Conservation (phyloP, 257 asterid genomes). For the Echium plantagineum region DNA sequence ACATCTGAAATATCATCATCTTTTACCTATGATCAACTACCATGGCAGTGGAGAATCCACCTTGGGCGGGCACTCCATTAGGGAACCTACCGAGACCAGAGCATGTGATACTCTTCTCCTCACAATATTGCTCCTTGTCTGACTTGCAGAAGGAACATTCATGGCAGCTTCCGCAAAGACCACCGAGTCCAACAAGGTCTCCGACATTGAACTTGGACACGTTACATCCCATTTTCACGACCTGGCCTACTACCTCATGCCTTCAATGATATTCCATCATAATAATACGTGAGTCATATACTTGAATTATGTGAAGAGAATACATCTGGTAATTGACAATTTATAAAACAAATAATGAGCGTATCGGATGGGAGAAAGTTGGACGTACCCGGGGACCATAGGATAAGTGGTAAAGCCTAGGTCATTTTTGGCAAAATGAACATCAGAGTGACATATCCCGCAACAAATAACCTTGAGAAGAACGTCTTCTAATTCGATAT, state of each 20-base stretch:
- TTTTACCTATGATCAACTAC: slow-evolving; percentile 57
- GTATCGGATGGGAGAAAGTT: not conserved
- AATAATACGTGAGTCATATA: not conserved
- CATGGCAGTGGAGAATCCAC: slow-evolving; percentile 58
- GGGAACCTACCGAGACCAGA: slow-evolving; percentile 52
- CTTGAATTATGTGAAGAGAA: too few relatives aligned
- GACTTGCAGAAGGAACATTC: slow-evolving; percentile 40
- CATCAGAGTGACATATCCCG: slow-evolving; percentile 64
- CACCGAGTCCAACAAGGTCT: slow-evolving; percentile 61
- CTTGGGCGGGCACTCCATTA: slow-evolving; percentile 63
- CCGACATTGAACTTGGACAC: slow-evolving; percentile 54
- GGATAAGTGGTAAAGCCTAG: slow-evolving; percentile 74
- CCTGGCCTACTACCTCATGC: slow-evolving; percentile 80
- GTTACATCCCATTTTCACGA: slow-evolving; percentile 52
- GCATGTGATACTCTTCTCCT: slow-evolving; percentile 60
- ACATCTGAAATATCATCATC: not conserved
- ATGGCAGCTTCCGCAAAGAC: slow-evolving; percentile 51
- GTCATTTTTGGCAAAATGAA: slow-evolving; percentile 63
- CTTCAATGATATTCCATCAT: slow-evolving; percentile 15
- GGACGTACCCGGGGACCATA: slow-evolving; percentile 67
- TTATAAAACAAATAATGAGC: slow-evolving; percentile 1
- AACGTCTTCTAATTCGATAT: slow-evolving; percentile 57
- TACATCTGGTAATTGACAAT: not conserved
- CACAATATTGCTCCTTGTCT: slow-evolving; percentile 67
- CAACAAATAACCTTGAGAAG: slow-evolving; percentile 53